Evolutionary conservation across 1,284 basidiomycete species (phyloP), one percentile per base, ranked within the genome.

Genomic region (Mycena citricolor): DNA sequence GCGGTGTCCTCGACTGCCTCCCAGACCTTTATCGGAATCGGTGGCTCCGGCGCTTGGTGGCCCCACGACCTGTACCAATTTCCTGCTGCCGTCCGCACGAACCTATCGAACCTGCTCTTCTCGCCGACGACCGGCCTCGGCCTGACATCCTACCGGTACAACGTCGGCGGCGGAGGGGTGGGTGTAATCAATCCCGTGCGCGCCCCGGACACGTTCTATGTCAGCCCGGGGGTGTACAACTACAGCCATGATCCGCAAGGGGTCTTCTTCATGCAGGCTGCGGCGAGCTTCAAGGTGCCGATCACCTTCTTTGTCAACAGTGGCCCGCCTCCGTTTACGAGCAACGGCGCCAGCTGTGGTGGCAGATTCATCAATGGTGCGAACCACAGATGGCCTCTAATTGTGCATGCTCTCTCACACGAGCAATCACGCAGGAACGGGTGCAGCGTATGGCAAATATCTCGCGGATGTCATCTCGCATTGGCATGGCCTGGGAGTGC

Each of bases 31-130:
- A 54, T 53, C 17, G 61, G 62, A 2, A 58, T 65, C 38, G 62
- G 62, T 0, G 71, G 68, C 5, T 70, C 67, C 11, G 71, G 70
- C 6, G 70, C 69, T 6, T 73, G 71, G 71, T 72, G 71, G 71
- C 68, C 68, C 7, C 63, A 65, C 39, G 70, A 72, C 47, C 54
- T 72, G 8, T 68, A 60, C 54, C 49, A 64, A 25, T 73, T 70
- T 51, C 70, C 71, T 2, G 64, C 67, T 30, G 54, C 60, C 11
- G 60, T 61, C 23, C 61, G 66, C 23, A 64, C 69, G 39, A 67
- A 70, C 34, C 59, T 72, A 20, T 67, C 70, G 1, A 48, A 61
- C 7, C 57, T 72, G 11, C 61, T 73, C 17, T 72, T 73, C 52
- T 66, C 63, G 12, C 51, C 58, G n/a, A n/a, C n/a, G n/a, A 50